phyloP scores from a whole-genome alignment of 1,284 basidiomycete species.

The Anthracocystis walkeri region DNA sequence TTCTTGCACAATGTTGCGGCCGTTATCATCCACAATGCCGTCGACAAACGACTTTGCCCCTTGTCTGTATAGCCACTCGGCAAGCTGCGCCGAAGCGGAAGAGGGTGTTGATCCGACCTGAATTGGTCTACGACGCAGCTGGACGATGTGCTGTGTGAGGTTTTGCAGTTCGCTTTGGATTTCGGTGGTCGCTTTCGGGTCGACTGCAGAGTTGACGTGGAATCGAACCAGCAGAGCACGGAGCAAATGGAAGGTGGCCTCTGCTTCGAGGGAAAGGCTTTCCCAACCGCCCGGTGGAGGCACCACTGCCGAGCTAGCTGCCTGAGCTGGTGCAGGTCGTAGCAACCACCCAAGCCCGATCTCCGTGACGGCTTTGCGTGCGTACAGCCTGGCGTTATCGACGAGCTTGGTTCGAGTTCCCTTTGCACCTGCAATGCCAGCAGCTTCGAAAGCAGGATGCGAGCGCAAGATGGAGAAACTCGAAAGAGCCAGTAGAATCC shows the following conservation, averaged over 20 bases:
- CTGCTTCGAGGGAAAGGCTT: conserved; percentile 43
- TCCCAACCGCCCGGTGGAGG: conserved; percentile 52
- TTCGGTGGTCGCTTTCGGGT: conserved; percentile 8
- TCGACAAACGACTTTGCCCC: conserved; percentile 37
- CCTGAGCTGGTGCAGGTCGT: conserved; percentile 19
- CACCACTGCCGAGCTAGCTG: conserved; percentile 1
- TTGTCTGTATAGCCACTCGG: conserved; percentile 34
- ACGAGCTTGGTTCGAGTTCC: conserved; percentile 41
- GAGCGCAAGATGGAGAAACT: conserved; percentile 46
- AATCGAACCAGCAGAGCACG: conserved; percentile 29
- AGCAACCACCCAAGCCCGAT: conserved; percentile 53
- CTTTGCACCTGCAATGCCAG: conserved; percentile 31
- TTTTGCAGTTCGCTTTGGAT: conserved; percentile 18
- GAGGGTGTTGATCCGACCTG: conserved; percentile 16
- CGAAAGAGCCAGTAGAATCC: conserved; percentile 40
- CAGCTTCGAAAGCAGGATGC: conserved; percentile 31
- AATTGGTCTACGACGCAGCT: conserved; percentile 28
- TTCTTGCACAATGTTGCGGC: conserved; percentile 17
- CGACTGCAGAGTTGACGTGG: conserved; percentile 10
- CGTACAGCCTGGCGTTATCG: conserved; percentile 56
- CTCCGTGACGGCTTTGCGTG: conserved; percentile 52
- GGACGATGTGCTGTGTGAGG: conserved; percentile 22
- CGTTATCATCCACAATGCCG: conserved; percentile 33
- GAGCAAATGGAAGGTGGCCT: conserved; percentile 31
- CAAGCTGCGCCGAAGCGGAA: conserved; percentile 18